Evolutionary conservation across 352 stramenopile genomes (phyloP).

Genomic region (Phytophthora pinifolia): DNA sequence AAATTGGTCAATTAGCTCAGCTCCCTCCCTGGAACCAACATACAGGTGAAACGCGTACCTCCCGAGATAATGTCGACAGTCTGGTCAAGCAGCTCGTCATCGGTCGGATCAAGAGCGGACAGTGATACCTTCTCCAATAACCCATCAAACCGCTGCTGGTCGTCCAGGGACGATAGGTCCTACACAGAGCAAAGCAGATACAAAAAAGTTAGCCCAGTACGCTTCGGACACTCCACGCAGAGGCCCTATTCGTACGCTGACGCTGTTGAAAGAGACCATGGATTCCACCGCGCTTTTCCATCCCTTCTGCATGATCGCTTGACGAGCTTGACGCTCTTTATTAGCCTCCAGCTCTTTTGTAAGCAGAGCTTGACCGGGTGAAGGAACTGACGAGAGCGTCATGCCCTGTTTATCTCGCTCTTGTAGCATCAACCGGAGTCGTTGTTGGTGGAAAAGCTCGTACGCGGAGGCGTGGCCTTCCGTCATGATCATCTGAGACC

Average conservation of each 20-base stretch:
- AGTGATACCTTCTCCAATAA: conserved; percentile 65
- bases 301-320: conserved; percentile 89
- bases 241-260: conserved; percentile 31
- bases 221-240: neutral
- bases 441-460: conserved; percentile 87
- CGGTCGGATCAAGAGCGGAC: conserved; percentile 59
- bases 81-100: conserved; percentile 55
- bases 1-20: neutral
- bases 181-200: conserved; percentile 12
- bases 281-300: conserved; percentile 87
- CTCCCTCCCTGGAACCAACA: neutral
- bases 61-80: conserved; percentile 48
- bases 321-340: conserved; percentile 84
- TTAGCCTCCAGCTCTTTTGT: conserved; percentile 89
- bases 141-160: conserved; percentile 63
- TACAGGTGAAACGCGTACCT: conserved; percentile 23
- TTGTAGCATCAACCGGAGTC: conserved; percentile 82
- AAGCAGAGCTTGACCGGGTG: conserved; percentile 80
- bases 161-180: conserved; percentile 53
- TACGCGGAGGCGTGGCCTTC: conserved; percentile 83
- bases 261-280: conserved; percentile 75
- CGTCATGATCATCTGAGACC: conserved; percentile 80
- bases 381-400: conserved; percentile 74
- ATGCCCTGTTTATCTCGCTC: conserved; percentile 82
- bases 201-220: conserved; percentile 6